Percentiles rank a stretch among this genome's conserved stretches.
Conservation (phyloP, 805 yeast genomes). For the Naumovozyma dairenensis region DNA sequence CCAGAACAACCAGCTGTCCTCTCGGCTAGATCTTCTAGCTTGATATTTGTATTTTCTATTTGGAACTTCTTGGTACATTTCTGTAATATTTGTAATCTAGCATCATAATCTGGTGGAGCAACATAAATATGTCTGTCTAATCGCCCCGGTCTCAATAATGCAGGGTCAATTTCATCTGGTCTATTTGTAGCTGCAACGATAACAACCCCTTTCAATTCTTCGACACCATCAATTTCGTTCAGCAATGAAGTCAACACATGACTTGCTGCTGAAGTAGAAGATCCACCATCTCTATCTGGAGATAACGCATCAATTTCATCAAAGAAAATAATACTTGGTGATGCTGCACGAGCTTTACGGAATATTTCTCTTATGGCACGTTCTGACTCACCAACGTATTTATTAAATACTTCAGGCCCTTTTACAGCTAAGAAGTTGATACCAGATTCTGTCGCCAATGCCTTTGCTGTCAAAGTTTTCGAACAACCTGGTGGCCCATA, state of each 20-base stretch:
- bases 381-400: conserved; percentile 94
- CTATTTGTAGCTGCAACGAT: conserved; percentile 94
- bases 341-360: conserved; percentile 86
- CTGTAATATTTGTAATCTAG: conserved; percentile 65
- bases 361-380: conserved; percentile 87
- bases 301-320: conserved; percentile 96
- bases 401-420: conserved; percentile 93
- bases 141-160: conserved; percentile 90
- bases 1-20: conserved; percentile 90
- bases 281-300: conserved; percentile 54
- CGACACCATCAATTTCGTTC: conserved; percentile 96
- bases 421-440: conserved; percentile 88
- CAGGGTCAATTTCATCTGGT: conserved; percentile 89
- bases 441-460: conserved; percentile 91
- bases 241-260: conserved; percentile 83
- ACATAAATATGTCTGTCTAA: conserved; percentile 89
- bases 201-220: conserved; percentile 85
- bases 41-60: conserved; percentile 36
- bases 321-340: conserved; percentile 89
- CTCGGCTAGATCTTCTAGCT: conserved; percentile 44
- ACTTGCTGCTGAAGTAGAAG: conserved; percentile 59
- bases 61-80: conserved; percentile 63
- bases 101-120: conserved; percentile 77
- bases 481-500: conserved; percentile 99
- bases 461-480: conserved; percentile 89